Evolutionary conservation across 768 basidiomycete species (phyloP).

Genomic region (Gelatoporia subvermispora): DNA sequence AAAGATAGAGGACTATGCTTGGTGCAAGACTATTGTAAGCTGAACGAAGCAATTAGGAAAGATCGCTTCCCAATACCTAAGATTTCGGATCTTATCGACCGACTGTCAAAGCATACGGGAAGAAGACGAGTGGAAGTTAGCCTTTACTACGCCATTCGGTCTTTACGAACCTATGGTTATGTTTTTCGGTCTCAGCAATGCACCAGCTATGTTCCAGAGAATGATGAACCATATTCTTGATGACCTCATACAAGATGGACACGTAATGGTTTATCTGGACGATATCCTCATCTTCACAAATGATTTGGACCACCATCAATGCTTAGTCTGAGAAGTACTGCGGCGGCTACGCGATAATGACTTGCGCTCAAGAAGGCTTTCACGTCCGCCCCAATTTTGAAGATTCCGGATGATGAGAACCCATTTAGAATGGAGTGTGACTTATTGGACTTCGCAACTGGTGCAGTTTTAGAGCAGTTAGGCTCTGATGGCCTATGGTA

Average conservation of each 20-base stretch:
- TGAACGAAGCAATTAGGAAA: constrained; percentile 31
- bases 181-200: constrained; percentile 34
- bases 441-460: too few relatives aligned
- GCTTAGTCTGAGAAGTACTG: constrained; percentile 16
- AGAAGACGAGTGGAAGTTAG: constrained; percentile 27
- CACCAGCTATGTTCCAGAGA: constrained; percentile 31
- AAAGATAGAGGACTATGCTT: too few relatives aligned
- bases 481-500: too few relatives aligned
- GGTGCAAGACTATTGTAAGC: constrained; percentile 25
- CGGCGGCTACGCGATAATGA: constrained; percentile 21
- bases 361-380: too few relatives aligned
- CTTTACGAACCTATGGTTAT: constrained; percentile 35
- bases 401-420: too few relatives aligned
- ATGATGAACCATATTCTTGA: constrained; percentile 30
- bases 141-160: too few relatives aligned
- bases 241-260: constrained; percentile 25
- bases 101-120: constrained; percentile 10
- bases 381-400: too few relatives aligned
- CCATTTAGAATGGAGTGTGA: too few relatives aligned
- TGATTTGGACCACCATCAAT: constrained; percentile 6
- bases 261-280: constrained; percentile 41
- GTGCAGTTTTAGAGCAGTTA: too few relatives aligned
- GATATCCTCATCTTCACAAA: constrained; percentile 28
- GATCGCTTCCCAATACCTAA: constrained; percentile 29
- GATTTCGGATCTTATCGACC: constrained; percentile 24